These are phyloP conservation scores for Boletellus emodensis DNA, from an alignment of 768 basidiomycete species.

Conservation along the genomic window DNA sequence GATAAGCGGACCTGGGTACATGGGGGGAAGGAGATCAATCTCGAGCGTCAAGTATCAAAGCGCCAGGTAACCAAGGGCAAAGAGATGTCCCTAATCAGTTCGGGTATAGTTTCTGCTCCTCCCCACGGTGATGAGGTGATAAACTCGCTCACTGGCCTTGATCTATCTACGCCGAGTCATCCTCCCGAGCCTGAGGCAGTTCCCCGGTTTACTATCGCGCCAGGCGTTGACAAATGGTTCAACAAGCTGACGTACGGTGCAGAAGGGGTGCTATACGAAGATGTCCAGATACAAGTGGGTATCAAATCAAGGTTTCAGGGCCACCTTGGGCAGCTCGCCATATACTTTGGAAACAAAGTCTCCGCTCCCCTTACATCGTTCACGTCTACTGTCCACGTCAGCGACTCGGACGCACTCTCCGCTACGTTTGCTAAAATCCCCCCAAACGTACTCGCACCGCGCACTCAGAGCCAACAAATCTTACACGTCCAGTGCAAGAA, in stretches of 20 bases:
- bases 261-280: conserved; percentile 95
- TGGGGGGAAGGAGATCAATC: conserved; percentile 89
- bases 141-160: conserved; percentile 78
- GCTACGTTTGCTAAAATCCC: conserved; percentile 90
- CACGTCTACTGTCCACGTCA: conserved; percentile 73
- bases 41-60: conserved; percentile 65
- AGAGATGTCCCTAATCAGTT: conserved; percentile 34
- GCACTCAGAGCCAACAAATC: conserved; percentile 89
- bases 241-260: conserved; percentile 72
- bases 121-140: conserved; percentile 54
- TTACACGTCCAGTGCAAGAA: conserved; percentile 95
- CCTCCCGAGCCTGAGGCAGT: conserved; percentile 13
- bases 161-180: conserved; percentile 43
- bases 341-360: conserved; percentile 96
- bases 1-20: conserved; percentile 96
- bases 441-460: conserved; percentile 71
- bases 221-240: conserved; percentile 87
- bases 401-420: conserved; percentile 71
- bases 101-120: conserved; percentile 34
- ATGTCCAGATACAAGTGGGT: conserved; percentile 92
- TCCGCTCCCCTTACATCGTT: conserved; percentile 86
- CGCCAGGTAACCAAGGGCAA: conserved; percentile 42
- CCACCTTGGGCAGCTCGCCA: conserved; percentile 86
- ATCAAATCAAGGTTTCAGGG: conserved; percentile 96
- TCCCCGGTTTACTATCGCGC: conserved; percentile 58